Evolutionary conservation across 2,329 filamentous ascomycete genomes (phyloP).

Genomic region (Hymenoscyphus fraxineus): DNA sequence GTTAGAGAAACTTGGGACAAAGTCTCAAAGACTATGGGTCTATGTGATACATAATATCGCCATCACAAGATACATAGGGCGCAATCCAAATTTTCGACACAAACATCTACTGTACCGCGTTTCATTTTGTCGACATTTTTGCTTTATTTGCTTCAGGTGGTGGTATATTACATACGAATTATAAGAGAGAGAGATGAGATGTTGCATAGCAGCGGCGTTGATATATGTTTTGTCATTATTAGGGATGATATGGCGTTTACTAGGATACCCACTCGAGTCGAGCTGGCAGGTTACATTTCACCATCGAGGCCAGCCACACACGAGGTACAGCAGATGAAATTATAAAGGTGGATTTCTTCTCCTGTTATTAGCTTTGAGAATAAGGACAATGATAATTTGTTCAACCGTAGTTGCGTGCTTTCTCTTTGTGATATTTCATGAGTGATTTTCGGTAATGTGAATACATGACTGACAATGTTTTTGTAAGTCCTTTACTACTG

Average conservation of each 20-base stretch:
- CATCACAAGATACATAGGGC: neutral
- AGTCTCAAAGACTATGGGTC: neutral
- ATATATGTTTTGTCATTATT: slow-evolving; percentile 6
- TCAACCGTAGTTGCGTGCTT: neutral
- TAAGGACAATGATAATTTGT: neutral
- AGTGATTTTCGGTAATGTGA: neutral
- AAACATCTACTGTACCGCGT: neutral
- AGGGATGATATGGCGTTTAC: slow-evolving; percentile 2
- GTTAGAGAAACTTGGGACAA: slow-evolving; percentile 11
- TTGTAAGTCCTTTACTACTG: too few relatives aligned
- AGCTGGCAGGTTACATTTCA: slow-evolving; percentile 4
- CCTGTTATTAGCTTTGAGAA: too few relatives aligned
- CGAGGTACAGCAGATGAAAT: neutral
- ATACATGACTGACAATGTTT: neutral
- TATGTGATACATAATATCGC: neutral
- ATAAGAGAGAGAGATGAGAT: neutral
- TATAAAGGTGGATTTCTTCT: neutral
- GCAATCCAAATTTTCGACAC: neutral
- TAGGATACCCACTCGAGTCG: slow-evolving; percentile 9
- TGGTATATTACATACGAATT: neutral
- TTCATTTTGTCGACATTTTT: neutral
- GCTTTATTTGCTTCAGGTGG: neutral
- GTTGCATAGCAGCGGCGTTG: slow-evolving; percentile 10
- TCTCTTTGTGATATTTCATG: neutral
- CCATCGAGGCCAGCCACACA: neutral